Base-by-base conservation (phyloP, 441 rosid species). In the Erodium moschatum region DNA sequence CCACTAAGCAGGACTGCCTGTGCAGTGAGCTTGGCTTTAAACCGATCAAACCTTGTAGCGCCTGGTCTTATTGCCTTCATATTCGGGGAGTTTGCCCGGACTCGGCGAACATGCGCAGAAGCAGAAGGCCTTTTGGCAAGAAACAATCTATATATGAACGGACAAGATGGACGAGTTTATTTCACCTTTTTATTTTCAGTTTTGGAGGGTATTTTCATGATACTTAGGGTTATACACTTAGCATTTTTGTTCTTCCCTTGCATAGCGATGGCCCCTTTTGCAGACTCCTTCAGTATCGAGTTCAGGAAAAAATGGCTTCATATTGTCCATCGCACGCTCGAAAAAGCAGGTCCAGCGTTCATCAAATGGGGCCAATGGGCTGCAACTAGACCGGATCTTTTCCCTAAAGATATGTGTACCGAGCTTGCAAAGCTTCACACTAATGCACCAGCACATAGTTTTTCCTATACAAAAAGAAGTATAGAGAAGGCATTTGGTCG, bases 311-410 rank as follows among this genome's bases (percentile, higher is more conserved):
- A 79, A 19, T 95, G 96, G 95, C 96, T 95, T 78, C 78, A 74
- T 75, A 80, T 89, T 74, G 84, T 95, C 65, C 99, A 76, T 76
- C 84, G 85, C 29, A 89, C 98, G 1, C 79, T 95, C 15, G 98
- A 92, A 75, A 74, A 46, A 69, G 98, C 98, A 65, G 99, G 99
- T 66, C 98, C 99, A 62, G 99, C 99, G 56, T 95, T 95, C 72
- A 95, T 95, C 69, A 95, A 95, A 83, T 95, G 99, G 99, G 99
- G 99, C 70, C 98, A 95, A 69, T 95, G 99, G 99, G 99, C 99
- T 63, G 99, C 99, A 19, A 92, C 99, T 16, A 77, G 99, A 67
- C 98, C 99, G 9, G 99, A 95, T 81, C 98, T 95, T 52, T 95
- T 95, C 73, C 90, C 97, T 42, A 82, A 87, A 80, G 98, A 95